These are phyloP conservation scores for Collybiopsis confluens DNA, from an alignment of 768 basidiomycete genomes.

Conservation along the genomic window DNA sequence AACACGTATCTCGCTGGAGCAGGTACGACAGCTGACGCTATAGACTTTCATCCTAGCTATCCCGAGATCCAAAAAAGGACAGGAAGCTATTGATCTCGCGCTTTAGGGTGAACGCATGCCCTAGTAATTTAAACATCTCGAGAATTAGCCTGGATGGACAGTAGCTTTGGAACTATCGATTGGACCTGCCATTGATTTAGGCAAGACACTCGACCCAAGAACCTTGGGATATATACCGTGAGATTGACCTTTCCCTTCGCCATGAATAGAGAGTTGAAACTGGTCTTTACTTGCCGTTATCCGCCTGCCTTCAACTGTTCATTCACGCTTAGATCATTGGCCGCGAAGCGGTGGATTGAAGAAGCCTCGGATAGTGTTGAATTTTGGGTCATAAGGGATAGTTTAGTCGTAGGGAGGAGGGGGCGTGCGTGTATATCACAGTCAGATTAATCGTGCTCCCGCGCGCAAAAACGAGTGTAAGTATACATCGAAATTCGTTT, in stretches of 20 bases:
- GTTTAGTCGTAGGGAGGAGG: too few species aligned
- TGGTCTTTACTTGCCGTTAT: neutral
- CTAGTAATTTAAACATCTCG: neutral
- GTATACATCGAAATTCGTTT: too few species aligned
- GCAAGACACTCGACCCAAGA: neutral
- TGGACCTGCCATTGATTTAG: neutral
- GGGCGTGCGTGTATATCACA: too few species aligned
- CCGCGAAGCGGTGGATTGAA: constrained; percentile 1
- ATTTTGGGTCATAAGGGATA: too few species aligned
- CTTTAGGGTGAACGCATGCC: constrained; percentile 9
- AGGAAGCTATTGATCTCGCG: constrained; percentile 19
- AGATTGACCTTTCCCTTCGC: neutral
- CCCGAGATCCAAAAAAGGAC: constrained; percentile 19
- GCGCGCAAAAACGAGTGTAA: too few species aligned
- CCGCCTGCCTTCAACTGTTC: neutral
- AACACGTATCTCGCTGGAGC: constrained; percentile 6
- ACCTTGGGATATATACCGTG: neutral
- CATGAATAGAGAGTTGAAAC: neutral
- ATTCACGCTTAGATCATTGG: neutral
- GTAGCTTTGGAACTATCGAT: neutral
- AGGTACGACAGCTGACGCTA: constrained; percentile 3
- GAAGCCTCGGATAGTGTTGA: neutral
- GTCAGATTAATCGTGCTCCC: too few species aligned
- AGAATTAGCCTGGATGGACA: neutral
- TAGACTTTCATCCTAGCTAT: constrained; percentile 13